These are phyloP conservation scores for Colletotrichum neosansevieriae DNA, from an alignment of 2,329 filamentous ascomycete species.

Conservation along the genomic window DNA sequence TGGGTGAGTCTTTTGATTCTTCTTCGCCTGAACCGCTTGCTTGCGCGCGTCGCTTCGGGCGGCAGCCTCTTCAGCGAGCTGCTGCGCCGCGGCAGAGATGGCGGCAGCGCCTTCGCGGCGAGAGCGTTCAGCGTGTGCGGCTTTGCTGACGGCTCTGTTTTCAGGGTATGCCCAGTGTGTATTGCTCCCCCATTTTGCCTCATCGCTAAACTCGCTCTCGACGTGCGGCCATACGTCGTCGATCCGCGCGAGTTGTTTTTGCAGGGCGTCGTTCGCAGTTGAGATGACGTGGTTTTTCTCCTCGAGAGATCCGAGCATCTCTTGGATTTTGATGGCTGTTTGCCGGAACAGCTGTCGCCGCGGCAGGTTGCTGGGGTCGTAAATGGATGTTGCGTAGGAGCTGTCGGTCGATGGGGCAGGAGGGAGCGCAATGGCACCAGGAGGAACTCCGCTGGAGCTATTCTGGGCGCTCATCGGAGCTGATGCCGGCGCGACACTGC, in stretches of 20 bases:
- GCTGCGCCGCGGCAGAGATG: slow-evolving; percentile 81
- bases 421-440: slow-evolving; percentile 50
- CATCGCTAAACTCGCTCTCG: slow-evolving; percentile 90
- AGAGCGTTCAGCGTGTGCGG: slow-evolving; percentile 78
- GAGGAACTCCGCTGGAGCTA: slow-evolving; percentile 57
- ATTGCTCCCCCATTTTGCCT: slow-evolving; percentile 90
- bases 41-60: slow-evolving; percentile 87
- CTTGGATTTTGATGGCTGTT: slow-evolving; percentile 81
- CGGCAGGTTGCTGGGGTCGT: slow-evolving; percentile 69
- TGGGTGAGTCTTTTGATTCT: slow-evolving; percentile 76
- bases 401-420: slow-evolving; percentile 58
- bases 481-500: slow-evolving; percentile 56
- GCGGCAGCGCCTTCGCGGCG: slow-evolving; percentile 83
- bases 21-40: slow-evolving; percentile 83
- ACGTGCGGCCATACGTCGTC: slow-evolving; percentile 90
- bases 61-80: slow-evolving; percentile 85
- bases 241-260: slow-evolving; percentile 85
- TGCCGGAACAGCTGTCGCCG: slow-evolving; percentile 82
- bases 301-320: slow-evolving; percentile 90
- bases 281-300: slow-evolving; percentile 98
- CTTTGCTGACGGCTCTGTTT: slow-evolving; percentile 72
- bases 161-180: slow-evolving; percentile 97
- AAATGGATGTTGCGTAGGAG: slow-evolving; percentile 57
- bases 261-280: slow-evolving; percentile 89
- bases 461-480: slow-evolving; percentile 64